These are phyloP conservation scores for Heliophila coronopifolia DNA, from an alignment of 441 rosid genomes.

Conservation along the genomic window DNA sequence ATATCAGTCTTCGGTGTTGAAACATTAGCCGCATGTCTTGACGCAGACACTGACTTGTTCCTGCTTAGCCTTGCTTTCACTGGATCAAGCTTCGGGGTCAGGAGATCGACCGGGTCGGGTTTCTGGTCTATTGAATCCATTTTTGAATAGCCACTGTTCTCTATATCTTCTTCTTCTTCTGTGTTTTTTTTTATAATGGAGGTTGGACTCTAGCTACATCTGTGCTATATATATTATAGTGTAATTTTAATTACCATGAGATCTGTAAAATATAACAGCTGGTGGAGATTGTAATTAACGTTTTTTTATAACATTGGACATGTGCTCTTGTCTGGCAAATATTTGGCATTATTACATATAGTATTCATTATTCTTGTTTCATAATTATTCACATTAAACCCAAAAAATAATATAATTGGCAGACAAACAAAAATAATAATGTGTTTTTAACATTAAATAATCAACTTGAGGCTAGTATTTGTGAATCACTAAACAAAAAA, in stretches of 20 bases:
- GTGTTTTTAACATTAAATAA: too few relatives aligned
- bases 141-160: constrained; percentile 48
- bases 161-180: background rate
- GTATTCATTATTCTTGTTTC: background rate
- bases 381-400: background rate
- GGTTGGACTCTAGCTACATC: background rate
- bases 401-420: too few relatives aligned
- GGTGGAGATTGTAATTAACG: constrained; percentile 17
- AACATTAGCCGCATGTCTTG: constrained; percentile 36
- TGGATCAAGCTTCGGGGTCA: constrained; percentile 6
- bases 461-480: too few relatives aligned
- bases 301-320: constrained; percentile 18
- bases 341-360: constrained; percentile 14
- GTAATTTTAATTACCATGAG: constrained; percentile 16
- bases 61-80: constrained; percentile 37
- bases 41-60: constrained; percentile 50
- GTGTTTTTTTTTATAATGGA: background rate
- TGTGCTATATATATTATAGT: background rate
- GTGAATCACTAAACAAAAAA: too few relatives aligned
- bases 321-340: constrained; percentile 28
- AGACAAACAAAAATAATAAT: too few relatives aligned
- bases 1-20: constrained; percentile 44
- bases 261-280: constrained; percentile 18
- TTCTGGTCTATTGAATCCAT: constrained; percentile 37
- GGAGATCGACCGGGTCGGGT: constrained; percentile 39